Percentiles rank a stretch among this genome's conserved stretches.
These are phyloP conservation scores for Sporisorium iseilematis-ciliati DNA, from an alignment of 1,284 basidiomycete species.

Conservation along the genomic window DNA sequence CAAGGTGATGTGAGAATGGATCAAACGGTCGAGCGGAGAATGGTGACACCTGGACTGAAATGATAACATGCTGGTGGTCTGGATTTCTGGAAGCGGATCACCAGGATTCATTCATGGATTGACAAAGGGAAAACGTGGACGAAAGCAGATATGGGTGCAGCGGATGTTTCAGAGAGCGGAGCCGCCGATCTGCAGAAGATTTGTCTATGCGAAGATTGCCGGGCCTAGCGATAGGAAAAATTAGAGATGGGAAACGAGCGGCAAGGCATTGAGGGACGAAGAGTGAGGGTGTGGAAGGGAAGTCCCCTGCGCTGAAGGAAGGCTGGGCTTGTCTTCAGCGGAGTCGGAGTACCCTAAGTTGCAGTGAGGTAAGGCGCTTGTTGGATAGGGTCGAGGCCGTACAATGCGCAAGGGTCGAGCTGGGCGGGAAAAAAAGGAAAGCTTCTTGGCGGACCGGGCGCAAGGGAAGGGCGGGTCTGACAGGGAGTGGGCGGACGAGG, in stretches of 20 bases:
- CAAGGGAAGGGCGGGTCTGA: background rate
- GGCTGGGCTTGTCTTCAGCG: background rate
- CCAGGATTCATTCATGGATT: background rate
- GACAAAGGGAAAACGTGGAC: background rate
- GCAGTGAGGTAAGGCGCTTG: background rate
- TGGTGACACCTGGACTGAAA: constrained; percentile 2
- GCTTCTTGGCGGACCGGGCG: background rate
- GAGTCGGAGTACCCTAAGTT: background rate
- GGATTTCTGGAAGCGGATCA: background rate
- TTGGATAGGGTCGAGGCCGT: background rate
- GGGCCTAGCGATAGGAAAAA: background rate
- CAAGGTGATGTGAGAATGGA: constrained; percentile 3
- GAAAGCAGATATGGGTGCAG: constrained; percentile 5
- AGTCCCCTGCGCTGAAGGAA: background rate
- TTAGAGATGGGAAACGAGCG: background rate
- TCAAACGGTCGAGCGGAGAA: background rate
- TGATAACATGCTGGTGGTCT: background rate
- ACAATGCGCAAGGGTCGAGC: background rate
- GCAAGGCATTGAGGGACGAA: background rate
- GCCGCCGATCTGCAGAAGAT: constrained; percentile 2
- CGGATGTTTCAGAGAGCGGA: constrained; percentile 12
- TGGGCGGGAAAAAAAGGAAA: background rate
- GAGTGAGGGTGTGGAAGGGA: background rate
- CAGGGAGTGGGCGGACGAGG: background rate
- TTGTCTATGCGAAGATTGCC: background rate